phyloP scores from a whole-genome alignment of 345 rosid species.

The Geranium brycei region DNA sequence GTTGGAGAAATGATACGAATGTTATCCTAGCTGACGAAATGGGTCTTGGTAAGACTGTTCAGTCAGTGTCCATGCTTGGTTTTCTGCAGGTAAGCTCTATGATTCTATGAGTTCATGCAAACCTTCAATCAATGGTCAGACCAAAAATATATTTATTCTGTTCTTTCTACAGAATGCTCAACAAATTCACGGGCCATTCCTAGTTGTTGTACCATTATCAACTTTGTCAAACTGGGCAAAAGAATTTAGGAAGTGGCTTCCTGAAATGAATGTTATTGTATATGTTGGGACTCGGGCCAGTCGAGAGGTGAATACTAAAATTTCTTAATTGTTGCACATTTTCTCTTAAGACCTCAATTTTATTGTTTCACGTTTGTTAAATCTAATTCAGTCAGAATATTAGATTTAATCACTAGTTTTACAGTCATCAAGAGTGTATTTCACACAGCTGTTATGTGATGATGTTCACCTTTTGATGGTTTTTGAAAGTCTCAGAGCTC shows the following conservation, averaged over 20 bases:
- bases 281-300: conserved; percentile 99
- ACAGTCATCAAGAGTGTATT: neutral
- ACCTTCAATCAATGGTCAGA: neutral
- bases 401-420: neutral
- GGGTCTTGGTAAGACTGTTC: conserved; percentile 99
- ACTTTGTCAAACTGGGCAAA: conserved; percentile 99
- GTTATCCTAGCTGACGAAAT: conserved; percentile 99
- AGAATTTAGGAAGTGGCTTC: conserved; percentile 98
- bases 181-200: conserved; percentile 95
- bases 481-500: neutral
- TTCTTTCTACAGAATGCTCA: conserved; percentile 57
- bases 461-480: neutral
- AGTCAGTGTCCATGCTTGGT: conserved; percentile 99
- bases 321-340: too few species aligned
- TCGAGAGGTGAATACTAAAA: conserved; percentile 58
- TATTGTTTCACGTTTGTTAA: too few species aligned
- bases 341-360: neutral
- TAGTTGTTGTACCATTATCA: conserved; percentile 95
- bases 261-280: conserved; percentile 76
- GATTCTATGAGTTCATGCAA: neutral
- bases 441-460: neutral
- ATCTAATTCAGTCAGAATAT: too few species aligned
- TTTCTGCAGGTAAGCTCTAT: conserved; percentile 64
- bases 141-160: neutral
- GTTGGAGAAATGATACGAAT: conserved; percentile 99